Base-by-base conservation (phyloP, 1,284 basidiomycete species). In the Malassezia equina region DNA sequence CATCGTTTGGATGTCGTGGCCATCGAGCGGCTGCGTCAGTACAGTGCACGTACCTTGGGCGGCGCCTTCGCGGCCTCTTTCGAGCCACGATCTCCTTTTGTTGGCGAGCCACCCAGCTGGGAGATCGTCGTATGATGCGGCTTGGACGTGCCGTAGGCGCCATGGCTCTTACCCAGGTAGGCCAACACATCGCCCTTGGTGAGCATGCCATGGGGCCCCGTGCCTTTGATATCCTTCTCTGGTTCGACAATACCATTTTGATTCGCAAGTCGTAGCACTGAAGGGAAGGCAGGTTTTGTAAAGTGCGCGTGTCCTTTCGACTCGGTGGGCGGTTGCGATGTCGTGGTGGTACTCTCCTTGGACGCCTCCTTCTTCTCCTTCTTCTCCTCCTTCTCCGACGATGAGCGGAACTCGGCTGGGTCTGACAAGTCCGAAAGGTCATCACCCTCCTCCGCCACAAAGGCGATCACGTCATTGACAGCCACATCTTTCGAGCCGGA, bases 131-230 rank as follows among this genome's bases (percentile, higher is more conserved):
- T 57, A 11, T 39, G 43, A 28, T 41, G 33, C n/a, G 43, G 15
- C 17, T 27, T 47, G 17, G 55, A 33, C 15, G 66, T 63, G 23
- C 71, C 71, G 15, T 58, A 68, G 4, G 70, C 67, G 15, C 47
- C 55, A 36, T 60, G 53, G 21, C 58, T 66, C 51, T 64, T 66
- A 27, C 76, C 76, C 11, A 77, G 61, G 62, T 65, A 65, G 2
- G 73, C 70, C 17, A 78, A 64, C 1, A 78, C 72, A 47, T 78
- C 77, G 6, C 77, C 77, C 61, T 78, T 78, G 24, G 76, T 77
- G 32, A 78, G 59, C 57, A 73, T 72, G 9, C 77, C 77, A 33
- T 70, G 60, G 19, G 67, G 60, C 7, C 77, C 77, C 2, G 76
- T 77, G 3, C 67, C 76, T 55, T 72, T 76, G 62, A 78, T 75